Percentiles rank a stretch among this genome's conserved stretches.
These are phyloP conservation scores for Cenchrus purpureus DNA, from an alignment of 176 grass and related monocot species.

Conservation along the genomic window DNA sequence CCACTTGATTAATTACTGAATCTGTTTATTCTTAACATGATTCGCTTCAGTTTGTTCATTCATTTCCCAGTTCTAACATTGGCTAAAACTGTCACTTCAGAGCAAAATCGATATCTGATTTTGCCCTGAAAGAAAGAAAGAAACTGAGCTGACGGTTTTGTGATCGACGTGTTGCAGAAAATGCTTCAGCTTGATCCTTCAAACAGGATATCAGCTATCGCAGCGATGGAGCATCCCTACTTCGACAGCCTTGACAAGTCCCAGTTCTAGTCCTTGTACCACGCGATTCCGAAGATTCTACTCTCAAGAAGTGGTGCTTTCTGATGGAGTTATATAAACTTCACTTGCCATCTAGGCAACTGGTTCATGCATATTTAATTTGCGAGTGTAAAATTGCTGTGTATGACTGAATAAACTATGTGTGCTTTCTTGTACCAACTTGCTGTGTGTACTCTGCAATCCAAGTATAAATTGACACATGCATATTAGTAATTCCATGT, in stretches of 20 bases:
- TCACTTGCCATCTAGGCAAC: constrained; percentile 53
- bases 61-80: background rate
- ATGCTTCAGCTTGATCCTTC: constrained; percentile 80
- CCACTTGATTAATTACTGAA: background rate
- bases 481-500: too few relatives aligned
- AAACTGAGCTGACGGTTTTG: background rate
- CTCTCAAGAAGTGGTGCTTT: background rate
- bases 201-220: constrained; percentile 81
- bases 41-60: background rate
- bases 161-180: constrained; percentile 55
- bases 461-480: too few relatives aligned
- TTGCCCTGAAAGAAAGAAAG: background rate
- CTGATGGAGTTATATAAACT: background rate
- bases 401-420: too few relatives aligned
- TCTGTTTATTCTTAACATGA: background rate
- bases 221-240: constrained; percentile 85
- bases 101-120: background rate
- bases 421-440: background rate
- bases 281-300: constrained; percentile 2
- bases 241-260: constrained; percentile 91
- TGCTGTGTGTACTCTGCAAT: background rate
- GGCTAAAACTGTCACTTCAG: background rate
- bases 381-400: background rate
- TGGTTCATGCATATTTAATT: background rate
- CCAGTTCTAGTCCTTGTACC: constrained; percentile 62